Conservation (phyloP, 148 eudicot genomes). For the Camellia japonica region DNA sequence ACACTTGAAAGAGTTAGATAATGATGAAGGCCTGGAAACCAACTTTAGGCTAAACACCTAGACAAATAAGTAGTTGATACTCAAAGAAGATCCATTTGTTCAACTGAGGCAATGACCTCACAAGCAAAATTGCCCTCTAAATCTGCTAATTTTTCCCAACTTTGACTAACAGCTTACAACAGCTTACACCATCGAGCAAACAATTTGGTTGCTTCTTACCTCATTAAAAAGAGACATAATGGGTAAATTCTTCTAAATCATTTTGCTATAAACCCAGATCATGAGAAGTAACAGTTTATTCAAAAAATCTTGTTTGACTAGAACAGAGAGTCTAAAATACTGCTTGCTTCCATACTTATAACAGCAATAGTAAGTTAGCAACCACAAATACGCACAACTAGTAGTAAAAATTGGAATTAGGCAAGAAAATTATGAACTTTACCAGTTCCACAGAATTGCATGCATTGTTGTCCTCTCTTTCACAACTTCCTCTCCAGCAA, state of each 20-base stretch:
- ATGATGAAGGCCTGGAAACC: not conserved
- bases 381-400: not conserved
- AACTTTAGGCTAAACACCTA: not conserved
- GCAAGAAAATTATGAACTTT: constrained; percentile 9
- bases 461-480: constrained; percentile 86
- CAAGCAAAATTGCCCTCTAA: not conserved
- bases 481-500: constrained; percentile 55
- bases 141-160: not conserved
- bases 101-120: not conserved
- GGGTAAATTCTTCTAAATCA: constrained; percentile 5
- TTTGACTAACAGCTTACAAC: not conserved
- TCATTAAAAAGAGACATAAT: not conserved
- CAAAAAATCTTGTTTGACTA: not conserved
- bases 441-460: constrained; percentile 93
- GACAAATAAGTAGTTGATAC: not conserved
- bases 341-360: not conserved
- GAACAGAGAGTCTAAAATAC: too few relatives aligned
- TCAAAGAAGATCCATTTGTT: not conserved
- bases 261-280: constrained; percentile 4
- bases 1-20: not conserved
- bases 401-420: not conserved
- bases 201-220: not conserved
- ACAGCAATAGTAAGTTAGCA: not conserved
- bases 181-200: not conserved
- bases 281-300: not conserved